Conservation (phyloP, 169 alveolate genomes). For the Sarcocystis neurona region DNA sequence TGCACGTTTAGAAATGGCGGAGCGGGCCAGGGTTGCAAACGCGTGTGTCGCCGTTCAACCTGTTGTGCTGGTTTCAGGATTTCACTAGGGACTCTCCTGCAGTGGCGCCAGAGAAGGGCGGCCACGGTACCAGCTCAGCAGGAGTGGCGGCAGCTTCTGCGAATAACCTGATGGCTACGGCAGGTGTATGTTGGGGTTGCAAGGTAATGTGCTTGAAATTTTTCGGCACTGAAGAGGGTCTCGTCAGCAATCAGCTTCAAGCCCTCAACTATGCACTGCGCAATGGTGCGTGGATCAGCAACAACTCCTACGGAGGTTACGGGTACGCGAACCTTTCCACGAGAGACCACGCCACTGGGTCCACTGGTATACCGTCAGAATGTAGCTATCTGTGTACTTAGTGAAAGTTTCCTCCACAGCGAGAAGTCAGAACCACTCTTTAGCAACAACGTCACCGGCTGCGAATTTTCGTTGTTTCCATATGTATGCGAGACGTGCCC, state of each 20-base stretch:
- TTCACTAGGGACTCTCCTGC: slow-evolving; percentile 43
- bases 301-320: slow-evolving; percentile 72
- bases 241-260: slow-evolving; percentile 66
- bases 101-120: slow-evolving; percentile 65
- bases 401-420: too few relatives aligned
- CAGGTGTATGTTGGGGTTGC: slow-evolving; percentile 72
- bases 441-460: too few relatives aligned
- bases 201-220: slow-evolving; percentile 69
- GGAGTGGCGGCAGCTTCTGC: slow-evolving; percentile 71
- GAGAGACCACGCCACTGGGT: too few relatives aligned
- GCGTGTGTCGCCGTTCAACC: neutral
- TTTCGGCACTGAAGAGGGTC: slow-evolving; percentile 68
- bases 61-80: neutral
- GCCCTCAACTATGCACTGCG: slow-evolving; percentile 70
- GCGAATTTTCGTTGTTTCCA: too few relatives aligned
- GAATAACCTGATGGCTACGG: slow-evolving; percentile 66
- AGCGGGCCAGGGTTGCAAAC: neutral
- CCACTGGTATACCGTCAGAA: too few relatives aligned
- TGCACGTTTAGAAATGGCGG: neutral
- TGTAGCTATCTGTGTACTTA: too few relatives aligned
- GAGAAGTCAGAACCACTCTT: too few relatives aligned
- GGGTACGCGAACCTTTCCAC: slow-evolving; percentile 31
- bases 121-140: slow-evolving; percentile 72
- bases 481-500: too few relatives aligned
- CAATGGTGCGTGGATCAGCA: slow-evolving; percentile 68